phyloP scores from a whole-genome alignment of 352 stramenopile genomes.

The Thalassiosira ordinaria region DNA sequence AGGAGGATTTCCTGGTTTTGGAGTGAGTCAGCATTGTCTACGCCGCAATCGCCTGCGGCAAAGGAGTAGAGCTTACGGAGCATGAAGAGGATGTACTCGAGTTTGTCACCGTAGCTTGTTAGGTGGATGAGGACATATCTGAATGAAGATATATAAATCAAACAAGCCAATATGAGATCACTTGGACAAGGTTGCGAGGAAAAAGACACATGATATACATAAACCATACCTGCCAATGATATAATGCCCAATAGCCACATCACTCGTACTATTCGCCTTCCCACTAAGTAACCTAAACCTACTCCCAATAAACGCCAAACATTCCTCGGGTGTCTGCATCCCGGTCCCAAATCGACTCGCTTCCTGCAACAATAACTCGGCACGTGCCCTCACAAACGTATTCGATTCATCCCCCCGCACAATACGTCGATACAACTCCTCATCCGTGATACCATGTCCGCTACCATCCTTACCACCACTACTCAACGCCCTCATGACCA shows the following conservation, averaged over 20 bases:
- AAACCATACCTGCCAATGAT: constrained; percentile 71
- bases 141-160: no score
- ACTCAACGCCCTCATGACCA: constrained; percentile 96
- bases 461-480: constrained; percentile 15
- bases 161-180: no score
- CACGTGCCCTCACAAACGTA: constrained; percentile 95
- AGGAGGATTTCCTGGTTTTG: constrained; percentile 98
- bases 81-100: constrained; percentile 97
- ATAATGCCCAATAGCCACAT: constrained; percentile 83
- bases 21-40: constrained; percentile 98
- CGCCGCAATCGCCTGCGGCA: constrained; percentile 82
- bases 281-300: constrained; percentile 91
- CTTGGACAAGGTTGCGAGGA: no score
- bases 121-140: constrained; percentile 98
- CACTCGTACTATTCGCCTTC: constrained; percentile 72
- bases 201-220: not conserved
- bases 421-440: constrained; percentile 98
- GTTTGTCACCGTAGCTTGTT: constrained; percentile 87
- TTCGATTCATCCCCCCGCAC: constrained; percentile 93
- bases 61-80: constrained; percentile 98
- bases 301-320: constrained; percentile 94
- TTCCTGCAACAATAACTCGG: constrained; percentile 97
- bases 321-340: constrained; percentile 85
- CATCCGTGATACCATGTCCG: constrained; percentile 83
- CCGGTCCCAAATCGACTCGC: constrained; percentile 88